Evolutionary conservation across 2,329 filamentous ascomycete species (phyloP), one percentile per base, ranked within the genome.

Genomic region (Neocatenulostroma microsporum): DNA sequence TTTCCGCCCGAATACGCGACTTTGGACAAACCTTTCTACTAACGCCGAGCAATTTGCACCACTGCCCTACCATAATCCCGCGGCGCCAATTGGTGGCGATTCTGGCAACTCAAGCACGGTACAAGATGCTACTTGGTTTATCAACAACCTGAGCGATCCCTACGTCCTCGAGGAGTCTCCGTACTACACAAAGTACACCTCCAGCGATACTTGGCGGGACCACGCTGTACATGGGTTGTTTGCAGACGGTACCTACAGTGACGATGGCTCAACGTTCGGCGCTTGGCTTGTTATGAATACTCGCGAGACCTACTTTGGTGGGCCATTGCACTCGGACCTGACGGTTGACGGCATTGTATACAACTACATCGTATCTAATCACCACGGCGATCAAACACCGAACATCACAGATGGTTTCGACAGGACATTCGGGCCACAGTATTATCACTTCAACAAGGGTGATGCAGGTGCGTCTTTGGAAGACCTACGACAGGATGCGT

Each of bases 161-260:
- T 80, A 80, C 47, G 71, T 75, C 0, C 54, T 67, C 24, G 60
- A 74, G 30, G 67, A 73, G 38, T 64, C 72, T 2, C 71, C 78
- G 30, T 80, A 78, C 54, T 81, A 79, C 49, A 80, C 76, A 15
- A 81, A 81, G 52, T 80, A 80, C 48, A 79, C 72, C 0, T 79
- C 80, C 40, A 64, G 67, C 4, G 72, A 74, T 39, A 64, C 64
- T 2, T 79, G 74, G 73, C 63, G 74, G 32, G 66, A 76, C 30
- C 72, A 78, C 39, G 64, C 66, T 24, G 74, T 71, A 2, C 74
- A 79, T 46, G 76, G 75, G 2, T 50, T 68, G 41, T 76, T 67
- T 46, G 65, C 67, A 2, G 71, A 73, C 53, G 72, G 72, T 2
- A 66, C 63, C 3, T 62, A 61, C 11, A 75, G 67, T 11, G 46